Base-by-base conservation (phyloP, 2,329 filamentous ascomycete species). In the Teratosphaeria epicoccoides region DNA sequence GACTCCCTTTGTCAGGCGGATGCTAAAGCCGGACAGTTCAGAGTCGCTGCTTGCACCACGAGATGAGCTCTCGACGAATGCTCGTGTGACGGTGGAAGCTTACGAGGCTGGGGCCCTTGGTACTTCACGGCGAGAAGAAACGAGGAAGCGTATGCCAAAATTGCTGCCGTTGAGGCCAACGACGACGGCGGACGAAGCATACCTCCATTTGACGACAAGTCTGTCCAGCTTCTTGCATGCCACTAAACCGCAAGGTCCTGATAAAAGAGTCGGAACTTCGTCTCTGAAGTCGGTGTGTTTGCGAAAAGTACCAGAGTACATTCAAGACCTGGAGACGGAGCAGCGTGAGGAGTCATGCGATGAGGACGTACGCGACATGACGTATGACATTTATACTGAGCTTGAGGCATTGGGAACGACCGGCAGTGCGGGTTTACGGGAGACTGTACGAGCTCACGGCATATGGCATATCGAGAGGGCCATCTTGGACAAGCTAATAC, bases 391-490 rank as follows among this genome's bases (percentile, higher is more conserved):
- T 7, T 73, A 73, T 53, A 59, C 62, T 11, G 63, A 73, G 17
- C 61, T 74, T 4, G 70, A 73, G 49, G 56, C 56, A 2, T 66
- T 71, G 49, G 68, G 68, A 46, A 66, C 64, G 12, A 58, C 63
- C 24, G 69, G 68, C 20, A 73, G 71, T 70, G 58, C 63, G 4
- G 63, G 63, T 1, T 64, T 74, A 47, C 68, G 67, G 24, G 64
- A 70, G 23, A 64, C 72, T 1, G 68, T 72, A 4, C 60, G 71
- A 24, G 67, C 70, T 22, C 71, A 73, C 60, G 70, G 63, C 1
- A 62, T 72, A 1, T 60, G 64, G 9, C 51, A 71, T 10, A 24
- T 74, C 4, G 63, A 63, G 43, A 60, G 65, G 49, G 70, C 70
- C 6, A 60, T 73, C 46, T 52, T 55, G 7, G 66, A 71, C 17